phyloP scores from a whole-genome alignment of 108 stramenopile genomes.

The Skeletonema costatum region DNA sequence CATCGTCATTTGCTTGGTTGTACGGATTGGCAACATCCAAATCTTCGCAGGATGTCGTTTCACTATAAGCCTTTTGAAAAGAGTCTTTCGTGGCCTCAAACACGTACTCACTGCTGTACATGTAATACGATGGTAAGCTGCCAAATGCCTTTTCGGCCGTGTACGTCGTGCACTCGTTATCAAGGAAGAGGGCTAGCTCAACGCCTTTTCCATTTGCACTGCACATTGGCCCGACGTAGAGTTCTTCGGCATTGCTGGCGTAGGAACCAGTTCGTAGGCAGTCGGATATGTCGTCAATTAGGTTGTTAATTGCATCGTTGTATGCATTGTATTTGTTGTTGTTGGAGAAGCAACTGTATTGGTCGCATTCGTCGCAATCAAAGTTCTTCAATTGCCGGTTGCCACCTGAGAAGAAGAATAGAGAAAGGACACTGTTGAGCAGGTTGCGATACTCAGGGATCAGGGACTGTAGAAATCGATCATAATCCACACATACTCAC shows the following conservation, averaged over 20 bases:
- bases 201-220: constrained; percentile 68
- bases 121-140: constrained; percentile 17
- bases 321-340: constrained; percentile 25
- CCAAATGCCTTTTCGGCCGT: constrained; percentile 23
- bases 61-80: not conserved
- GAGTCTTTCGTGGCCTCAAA: not conserved
- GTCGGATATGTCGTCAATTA: constrained; percentile 51
- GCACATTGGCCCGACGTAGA: constrained; percentile 67
- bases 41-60: not conserved
- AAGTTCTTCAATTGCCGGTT: constrained; percentile 45
- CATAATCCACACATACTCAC: constrained; percentile 6
- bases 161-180: constrained; percentile 66
- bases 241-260: constrained; percentile 35
- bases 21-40: not conserved
- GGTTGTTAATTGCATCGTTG: constrained; percentile 25
- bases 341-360: constrained; percentile 55
- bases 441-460: not conserved
- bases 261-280: constrained; percentile 46
- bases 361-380: constrained; percentile 59
- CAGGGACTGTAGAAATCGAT: not conserved
- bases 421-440: not conserved
- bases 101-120: not conserved
- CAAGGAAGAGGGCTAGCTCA: constrained; percentile 71
- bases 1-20: not conserved
- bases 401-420: not conserved